phyloP scores from a whole-genome alignment of 2,329 filamentous ascomycete genomes.

The Cadophora luteo-olivacea region DNA sequence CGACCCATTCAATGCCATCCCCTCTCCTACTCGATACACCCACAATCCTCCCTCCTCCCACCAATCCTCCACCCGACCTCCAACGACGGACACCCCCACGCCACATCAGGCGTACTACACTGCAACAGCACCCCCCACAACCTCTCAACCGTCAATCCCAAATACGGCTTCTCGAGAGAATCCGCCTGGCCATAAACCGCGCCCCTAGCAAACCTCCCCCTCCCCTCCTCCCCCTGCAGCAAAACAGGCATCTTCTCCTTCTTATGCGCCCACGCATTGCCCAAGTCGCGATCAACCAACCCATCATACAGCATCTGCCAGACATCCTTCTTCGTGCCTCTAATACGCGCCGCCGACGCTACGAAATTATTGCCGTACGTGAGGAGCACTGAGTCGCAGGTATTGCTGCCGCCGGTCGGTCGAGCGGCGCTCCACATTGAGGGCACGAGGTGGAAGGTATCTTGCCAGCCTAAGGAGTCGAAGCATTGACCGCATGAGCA shows the following conservation, averaged over 20 bases:
- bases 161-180: slow-evolving; percentile 42
- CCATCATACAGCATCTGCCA: slow-evolving; percentile 41
- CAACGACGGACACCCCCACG: slow-evolving; percentile 42
- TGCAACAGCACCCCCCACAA: slow-evolving; percentile 48
- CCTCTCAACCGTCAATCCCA: slow-evolving; percentile 48
- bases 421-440: slow-evolving; percentile 45
- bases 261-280: slow-evolving; percentile 42
- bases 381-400: slow-evolving; percentile 47
- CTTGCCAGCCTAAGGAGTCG: slow-evolving; percentile 50
- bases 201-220: slow-evolving; percentile 31
- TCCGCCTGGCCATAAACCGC: slow-evolving; percentile 35
- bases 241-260: slow-evolving; percentile 33
- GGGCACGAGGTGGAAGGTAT: slow-evolving; percentile 48
- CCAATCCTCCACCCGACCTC: slow-evolving; percentile 34
- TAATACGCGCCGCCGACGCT: slow-evolving; percentile 51
- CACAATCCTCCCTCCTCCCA: slow-evolving; percentile 38
- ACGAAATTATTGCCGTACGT: slow-evolving; percentile 57
- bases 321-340: slow-evolving; percentile 41
- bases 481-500: slow-evolving; percentile 50
- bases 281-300: slow-evolving; percentile 32
- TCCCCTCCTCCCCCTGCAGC: slow-evolving; percentile 32
- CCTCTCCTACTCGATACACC: slow-evolving; percentile 29
- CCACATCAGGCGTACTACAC: slow-evolving; percentile 40
- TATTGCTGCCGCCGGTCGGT: slow-evolving; percentile 38
- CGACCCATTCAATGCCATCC: neutral